These are phyloP conservation scores for Globisporangium polare DNA, from an alignment of 352 stramenopile genomes.

Conservation along the genomic window DNA sequence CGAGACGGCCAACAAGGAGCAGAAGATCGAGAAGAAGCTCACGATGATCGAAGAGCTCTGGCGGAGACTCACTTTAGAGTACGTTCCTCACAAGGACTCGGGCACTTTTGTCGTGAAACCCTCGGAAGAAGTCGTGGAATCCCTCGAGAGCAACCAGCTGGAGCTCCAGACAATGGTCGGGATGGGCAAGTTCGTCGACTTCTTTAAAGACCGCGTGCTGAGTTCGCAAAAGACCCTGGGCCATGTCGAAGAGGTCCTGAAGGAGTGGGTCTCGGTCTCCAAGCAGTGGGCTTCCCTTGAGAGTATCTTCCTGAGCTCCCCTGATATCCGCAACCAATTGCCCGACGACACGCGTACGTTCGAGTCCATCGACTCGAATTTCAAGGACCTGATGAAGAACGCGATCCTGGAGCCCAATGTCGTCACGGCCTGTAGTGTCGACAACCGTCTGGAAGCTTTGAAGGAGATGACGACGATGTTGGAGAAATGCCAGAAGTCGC, in stretches of 20 bases:
- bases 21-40: conserved; percentile 90
- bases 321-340: conserved; percentile 86
- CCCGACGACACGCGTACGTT: conserved; percentile 85
- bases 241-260: conserved; percentile 84
- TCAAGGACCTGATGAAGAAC: conserved; percentile 90
- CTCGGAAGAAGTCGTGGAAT: conserved; percentile 84
- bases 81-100: conserved; percentile 85
- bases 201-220: conserved; percentile 85
- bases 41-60: conserved; percentile 87
- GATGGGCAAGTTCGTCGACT: conserved; percentile 91
- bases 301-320: conserved; percentile 87
- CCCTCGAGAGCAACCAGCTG: conserved; percentile 81
- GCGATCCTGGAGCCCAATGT: conserved; percentile 84
- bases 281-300: conserved; percentile 88
- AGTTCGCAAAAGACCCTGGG: conserved; percentile 76
- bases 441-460: conserved; percentile 74
- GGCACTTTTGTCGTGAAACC: conserved; percentile 84
- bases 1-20: conserved; percentile 86
- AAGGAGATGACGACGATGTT: conserved; percentile 89
- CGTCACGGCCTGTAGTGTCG: conserved; percentile 67
- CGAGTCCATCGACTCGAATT: conserved; percentile 87
- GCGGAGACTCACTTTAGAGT: conserved; percentile 79
- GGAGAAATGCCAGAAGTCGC: conserved; percentile 85
- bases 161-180: conserved; percentile 88
- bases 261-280: conserved; percentile 84